A percentile compares a stretch with the other conserved stretches of the same genome.
Evolutionary conservation across 1,284 basidiomycete species (phyloP).

Genomic region (Fomitopsis palustris): DNA sequence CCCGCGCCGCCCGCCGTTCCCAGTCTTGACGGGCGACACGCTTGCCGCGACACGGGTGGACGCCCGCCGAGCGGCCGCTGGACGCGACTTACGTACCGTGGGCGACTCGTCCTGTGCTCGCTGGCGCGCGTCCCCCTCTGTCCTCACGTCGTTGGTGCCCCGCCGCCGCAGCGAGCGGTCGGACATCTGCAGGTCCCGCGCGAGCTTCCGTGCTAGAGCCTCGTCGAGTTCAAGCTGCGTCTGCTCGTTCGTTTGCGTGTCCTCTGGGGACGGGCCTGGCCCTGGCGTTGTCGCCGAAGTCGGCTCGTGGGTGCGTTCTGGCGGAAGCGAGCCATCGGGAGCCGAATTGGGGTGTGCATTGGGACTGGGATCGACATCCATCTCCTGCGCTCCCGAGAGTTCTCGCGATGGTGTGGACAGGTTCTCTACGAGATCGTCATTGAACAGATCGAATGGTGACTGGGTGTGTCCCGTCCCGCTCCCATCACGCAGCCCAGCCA

Average conservation of each 20-base stretch:
- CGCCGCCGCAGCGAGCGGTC: slow-evolving; percentile 25
- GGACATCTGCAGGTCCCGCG: slow-evolving; percentile 10
- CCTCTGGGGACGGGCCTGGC: background rate
- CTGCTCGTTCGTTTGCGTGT: slow-evolving; percentile 3
- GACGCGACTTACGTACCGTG: slow-evolving; percentile 2
- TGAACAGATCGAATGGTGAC: slow-evolving; percentile 24
- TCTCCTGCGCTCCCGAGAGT: slow-evolving; percentile 4
- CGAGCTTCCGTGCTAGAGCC: slow-evolving; percentile 13
- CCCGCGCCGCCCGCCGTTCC: background rate
- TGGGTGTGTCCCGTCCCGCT: slow-evolving; percentile 7
- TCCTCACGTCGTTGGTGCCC: background rate
- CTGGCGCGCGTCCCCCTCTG: background rate
- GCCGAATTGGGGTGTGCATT: slow-evolving; percentile 4
- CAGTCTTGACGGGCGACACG: slow-evolving; percentile 2
- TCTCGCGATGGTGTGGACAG: slow-evolving; percentile 13
- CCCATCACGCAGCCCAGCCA: background rate
- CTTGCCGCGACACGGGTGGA: background rate
- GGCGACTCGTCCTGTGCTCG: slow-evolving; percentile 3
- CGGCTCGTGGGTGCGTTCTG: background rate
- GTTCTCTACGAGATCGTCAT: slow-evolving; percentile 25
- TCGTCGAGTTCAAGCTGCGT: slow-evolving; percentile 6
- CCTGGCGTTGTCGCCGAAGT: background rate
- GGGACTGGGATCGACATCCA: slow-evolving; percentile 6
- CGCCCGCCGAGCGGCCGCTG: background rate
- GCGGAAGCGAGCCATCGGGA: background rate